Percentiles rank a stretch among this genome's conserved stretches.
These are phyloP conservation scores for Anisodus acutangulus DNA, from an alignment of 257 asterid genomes.

Conservation along the genomic window DNA sequence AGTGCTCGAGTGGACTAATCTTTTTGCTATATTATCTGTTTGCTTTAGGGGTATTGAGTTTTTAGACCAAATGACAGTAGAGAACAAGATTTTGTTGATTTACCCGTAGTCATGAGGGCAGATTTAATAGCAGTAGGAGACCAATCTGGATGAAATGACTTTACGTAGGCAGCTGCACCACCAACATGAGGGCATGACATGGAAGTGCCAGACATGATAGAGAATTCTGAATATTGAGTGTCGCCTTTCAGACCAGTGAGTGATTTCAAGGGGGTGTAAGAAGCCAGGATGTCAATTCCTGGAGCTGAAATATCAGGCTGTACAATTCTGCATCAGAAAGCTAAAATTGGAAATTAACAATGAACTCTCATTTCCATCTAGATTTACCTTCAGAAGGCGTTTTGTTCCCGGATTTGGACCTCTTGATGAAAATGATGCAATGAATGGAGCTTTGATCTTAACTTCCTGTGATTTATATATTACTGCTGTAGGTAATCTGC, in stretches of 20 bases:
- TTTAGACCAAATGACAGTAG: background rate
- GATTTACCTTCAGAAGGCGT: slow-evolving; percentile 69
- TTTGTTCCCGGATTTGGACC: slow-evolving; percentile 77
- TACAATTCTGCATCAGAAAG: slow-evolving; percentile 31
- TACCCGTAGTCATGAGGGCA: slow-evolving; percentile 89
- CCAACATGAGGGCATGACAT: slow-evolving; percentile 94
- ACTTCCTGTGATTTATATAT: slow-evolving; percentile 67
- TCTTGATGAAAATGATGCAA: slow-evolving; percentile 85
- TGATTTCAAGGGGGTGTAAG: slow-evolving; percentile 73
- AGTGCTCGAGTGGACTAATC: background rate
- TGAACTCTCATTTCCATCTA: background rate
- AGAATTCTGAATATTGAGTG: slow-evolving; percentile 64
- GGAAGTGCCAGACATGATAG: slow-evolving; percentile 91
- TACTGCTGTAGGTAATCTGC: slow-evolving; percentile 76
- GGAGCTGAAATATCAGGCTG: slow-evolving; percentile 96
- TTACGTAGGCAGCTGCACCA: slow-evolving; percentile 85
- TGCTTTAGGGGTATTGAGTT: background rate
- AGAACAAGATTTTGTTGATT: background rate
- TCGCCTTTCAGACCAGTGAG: slow-evolving; percentile 79
- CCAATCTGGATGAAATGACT: slow-evolving; percentile 83
- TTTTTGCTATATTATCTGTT: background rate
- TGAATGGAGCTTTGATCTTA: slow-evolving; percentile 67
- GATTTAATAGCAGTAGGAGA: slow-evolving; percentile 89
- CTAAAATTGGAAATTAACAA: background rate
- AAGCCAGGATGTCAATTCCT: slow-evolving; percentile 87